Conservation (phyloP, 2,329 filamentous ascomycete species). For the Colletotrichum noveboracense region DNA sequence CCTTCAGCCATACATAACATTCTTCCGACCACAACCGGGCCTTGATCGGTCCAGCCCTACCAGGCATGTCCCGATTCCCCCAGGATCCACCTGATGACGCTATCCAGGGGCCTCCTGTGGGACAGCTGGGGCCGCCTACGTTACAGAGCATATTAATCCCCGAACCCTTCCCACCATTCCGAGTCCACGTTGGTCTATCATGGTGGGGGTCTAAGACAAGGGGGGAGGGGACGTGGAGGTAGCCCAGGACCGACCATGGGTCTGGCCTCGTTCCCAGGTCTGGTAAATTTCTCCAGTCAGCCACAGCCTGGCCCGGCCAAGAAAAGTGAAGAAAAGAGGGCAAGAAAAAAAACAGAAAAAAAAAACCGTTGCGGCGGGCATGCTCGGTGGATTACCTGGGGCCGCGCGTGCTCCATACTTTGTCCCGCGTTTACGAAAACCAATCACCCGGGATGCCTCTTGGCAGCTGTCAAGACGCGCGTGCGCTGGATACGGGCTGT, state of each 20-base stretch:
- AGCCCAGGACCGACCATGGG: background rate
- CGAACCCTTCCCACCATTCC: background rate
- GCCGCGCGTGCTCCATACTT: background rate
- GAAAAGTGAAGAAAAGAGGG: no score
- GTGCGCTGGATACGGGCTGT: background rate
- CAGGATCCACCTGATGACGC: background rate
- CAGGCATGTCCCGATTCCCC: conserved; percentile 43
- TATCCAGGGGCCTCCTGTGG: background rate
- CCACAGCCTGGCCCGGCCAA: no score
- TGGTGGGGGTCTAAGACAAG: background rate
- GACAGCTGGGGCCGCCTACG: background rate
- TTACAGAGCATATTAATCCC: conserved; percentile 4
- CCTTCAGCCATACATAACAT: background rate
- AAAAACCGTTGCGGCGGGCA: background rate
- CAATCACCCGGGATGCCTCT: background rate
- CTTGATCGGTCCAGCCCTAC: conserved; percentile 36
- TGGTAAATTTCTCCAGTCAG: background rate
- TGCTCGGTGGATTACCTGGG: background rate
- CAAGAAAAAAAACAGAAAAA: no score
- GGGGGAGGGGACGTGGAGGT: background rate
- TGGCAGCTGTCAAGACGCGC: background rate
- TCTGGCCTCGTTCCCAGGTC: background rate
- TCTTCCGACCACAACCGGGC: background rate
- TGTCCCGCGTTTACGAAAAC: background rate
- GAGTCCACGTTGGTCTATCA: background rate